These are phyloP conservation scores for Cinnamomum chago DNA, from an alignment of 164 flowering plant species.

Conservation along the genomic window DNA sequence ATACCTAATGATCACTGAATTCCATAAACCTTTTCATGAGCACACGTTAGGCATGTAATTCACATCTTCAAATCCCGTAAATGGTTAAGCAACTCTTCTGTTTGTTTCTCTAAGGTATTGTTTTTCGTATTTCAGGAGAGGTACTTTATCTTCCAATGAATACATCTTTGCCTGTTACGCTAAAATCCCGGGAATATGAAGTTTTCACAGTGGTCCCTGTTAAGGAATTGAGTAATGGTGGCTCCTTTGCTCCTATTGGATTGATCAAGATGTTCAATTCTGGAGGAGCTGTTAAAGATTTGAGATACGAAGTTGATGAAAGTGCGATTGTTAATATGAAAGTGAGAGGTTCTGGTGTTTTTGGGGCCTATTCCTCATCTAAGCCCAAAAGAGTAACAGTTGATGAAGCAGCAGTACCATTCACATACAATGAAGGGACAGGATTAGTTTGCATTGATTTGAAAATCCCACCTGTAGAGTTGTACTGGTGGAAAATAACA, in stretches of 20 bases:
- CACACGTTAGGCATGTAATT: too few species aligned
- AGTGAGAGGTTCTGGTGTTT: slow-evolving; percentile 68
- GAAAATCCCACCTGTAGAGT: neutral
- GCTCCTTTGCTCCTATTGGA: neutral
- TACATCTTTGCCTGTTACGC: slow-evolving; percentile 49
- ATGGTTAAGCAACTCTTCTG: too few species aligned
- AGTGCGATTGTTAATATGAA: slow-evolving; percentile 21
- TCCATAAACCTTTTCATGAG: too few species aligned
- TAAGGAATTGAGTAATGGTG: slow-evolving; percentile 13
- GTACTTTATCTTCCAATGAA: slow-evolving; percentile 40
- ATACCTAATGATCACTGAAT: too few species aligned
- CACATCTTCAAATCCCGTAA: too few species aligned
- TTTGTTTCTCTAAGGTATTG: neutral
- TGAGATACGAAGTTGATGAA: neutral
- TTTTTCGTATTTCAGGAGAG: slow-evolving; percentile 27
- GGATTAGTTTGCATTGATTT: neutral
- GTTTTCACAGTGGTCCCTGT: slow-evolving; percentile 63
- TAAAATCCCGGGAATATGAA: slow-evolving; percentile 57
- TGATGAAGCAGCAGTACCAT: neutral
- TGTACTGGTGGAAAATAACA: too few species aligned
- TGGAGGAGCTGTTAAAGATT: neutral
- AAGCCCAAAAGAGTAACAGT: neutral
- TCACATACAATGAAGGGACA: neutral
- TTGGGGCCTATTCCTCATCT: slow-evolving; percentile 56
- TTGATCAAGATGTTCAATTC: slow-evolving; percentile 1